These are phyloP conservation scores for Senecio squalidus DNA, from an alignment of 140 eudicot genomes.

Conservation along the genomic window DNA sequence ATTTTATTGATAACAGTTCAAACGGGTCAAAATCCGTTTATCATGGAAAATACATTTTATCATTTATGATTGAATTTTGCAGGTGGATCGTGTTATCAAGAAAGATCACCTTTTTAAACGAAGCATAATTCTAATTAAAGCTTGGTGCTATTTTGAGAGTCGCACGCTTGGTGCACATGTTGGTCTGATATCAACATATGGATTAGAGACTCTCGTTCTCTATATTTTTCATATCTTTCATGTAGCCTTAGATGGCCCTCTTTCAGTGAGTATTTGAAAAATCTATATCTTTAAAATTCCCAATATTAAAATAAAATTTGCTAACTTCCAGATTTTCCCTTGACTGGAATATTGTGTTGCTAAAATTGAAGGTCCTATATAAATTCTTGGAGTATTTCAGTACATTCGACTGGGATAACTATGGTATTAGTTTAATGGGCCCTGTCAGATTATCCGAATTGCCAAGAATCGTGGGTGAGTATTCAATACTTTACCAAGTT, in stretches of 20 bases:
- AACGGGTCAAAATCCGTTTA: too few relatives aligned
- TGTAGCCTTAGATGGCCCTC: constrained; percentile 59
- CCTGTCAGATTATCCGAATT: constrained; percentile 67
- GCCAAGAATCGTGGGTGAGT: constrained; percentile 67
- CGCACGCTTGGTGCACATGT: constrained; percentile 94
- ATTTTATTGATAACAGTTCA: too few relatives aligned
- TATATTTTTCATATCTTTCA: constrained; percentile 76
- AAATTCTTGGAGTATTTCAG: constrained; percentile 83
- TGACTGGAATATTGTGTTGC: constrained; percentile 16
- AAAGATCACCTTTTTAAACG: constrained; percentile 82
- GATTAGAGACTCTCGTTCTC: constrained; percentile 79
- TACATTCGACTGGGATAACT: constrained; percentile 82
- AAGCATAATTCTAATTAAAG: constrained; percentile 77
- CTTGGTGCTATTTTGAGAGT: constrained; percentile 97
- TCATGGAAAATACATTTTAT: too few relatives aligned
- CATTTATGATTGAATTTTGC: constrained; percentile 2
- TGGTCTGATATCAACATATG: constrained; percentile 92
- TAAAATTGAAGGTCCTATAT: constrained; percentile 59
- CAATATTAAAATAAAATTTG: not conserved
- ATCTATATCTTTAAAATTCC: not conserved
- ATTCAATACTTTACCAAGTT: constrained; percentile 1
- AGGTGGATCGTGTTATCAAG: constrained; percentile 84
- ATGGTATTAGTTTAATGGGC: constrained; percentile 70
- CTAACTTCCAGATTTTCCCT: not conserved
- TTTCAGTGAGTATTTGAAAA: constrained; percentile 47